Conservation (phyloP, 2,329 filamentous ascomycete genomes). For the Fusarium avenaceum region DNA sequence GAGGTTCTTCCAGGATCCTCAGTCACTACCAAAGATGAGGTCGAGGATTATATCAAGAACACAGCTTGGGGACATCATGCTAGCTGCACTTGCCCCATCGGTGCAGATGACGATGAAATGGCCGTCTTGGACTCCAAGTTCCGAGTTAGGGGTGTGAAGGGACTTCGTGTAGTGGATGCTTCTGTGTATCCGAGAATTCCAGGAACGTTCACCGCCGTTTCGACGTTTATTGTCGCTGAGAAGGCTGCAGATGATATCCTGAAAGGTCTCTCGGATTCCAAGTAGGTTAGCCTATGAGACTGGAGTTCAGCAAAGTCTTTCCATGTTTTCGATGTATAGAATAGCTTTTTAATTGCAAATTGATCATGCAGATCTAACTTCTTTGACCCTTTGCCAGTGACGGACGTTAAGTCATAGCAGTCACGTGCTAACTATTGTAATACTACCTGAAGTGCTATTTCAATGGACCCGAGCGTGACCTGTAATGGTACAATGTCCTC, state of each 20-base stretch:
- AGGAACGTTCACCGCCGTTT: conserved; percentile 52
- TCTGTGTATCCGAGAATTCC: conserved; percentile 59
- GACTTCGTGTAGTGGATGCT: conserved; percentile 62
- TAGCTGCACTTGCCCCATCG: conserved; percentile 53
- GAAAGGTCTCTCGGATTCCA: too few species aligned
- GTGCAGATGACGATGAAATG: conserved; percentile 49
- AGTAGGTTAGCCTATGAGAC: too few species aligned
- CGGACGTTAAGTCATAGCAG: too few species aligned
- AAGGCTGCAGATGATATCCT: conserved; percentile 54
- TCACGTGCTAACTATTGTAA: too few species aligned
- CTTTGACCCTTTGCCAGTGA: too few species aligned
- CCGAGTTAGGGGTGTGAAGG: conserved; percentile 60
- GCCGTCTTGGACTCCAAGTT: conserved; percentile 64
- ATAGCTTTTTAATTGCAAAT: too few species aligned
- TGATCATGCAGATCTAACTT: too few species aligned
- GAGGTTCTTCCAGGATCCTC: conserved; percentile 37
- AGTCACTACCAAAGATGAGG: conserved; percentile 34
- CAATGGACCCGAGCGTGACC: too few species aligned
- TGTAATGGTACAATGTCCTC: too few species aligned
- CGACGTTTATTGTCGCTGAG: conserved; percentile 52
- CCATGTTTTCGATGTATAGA: too few species aligned
- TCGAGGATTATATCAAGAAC: conserved; percentile 49
- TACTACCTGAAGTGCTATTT: too few species aligned
- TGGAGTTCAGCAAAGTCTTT: too few species aligned
- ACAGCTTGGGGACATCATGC: conserved; percentile 54